Conservation (phyloP, 2,329 filamentous ascomycete genomes). For the Metarhizium sp. region DNA sequence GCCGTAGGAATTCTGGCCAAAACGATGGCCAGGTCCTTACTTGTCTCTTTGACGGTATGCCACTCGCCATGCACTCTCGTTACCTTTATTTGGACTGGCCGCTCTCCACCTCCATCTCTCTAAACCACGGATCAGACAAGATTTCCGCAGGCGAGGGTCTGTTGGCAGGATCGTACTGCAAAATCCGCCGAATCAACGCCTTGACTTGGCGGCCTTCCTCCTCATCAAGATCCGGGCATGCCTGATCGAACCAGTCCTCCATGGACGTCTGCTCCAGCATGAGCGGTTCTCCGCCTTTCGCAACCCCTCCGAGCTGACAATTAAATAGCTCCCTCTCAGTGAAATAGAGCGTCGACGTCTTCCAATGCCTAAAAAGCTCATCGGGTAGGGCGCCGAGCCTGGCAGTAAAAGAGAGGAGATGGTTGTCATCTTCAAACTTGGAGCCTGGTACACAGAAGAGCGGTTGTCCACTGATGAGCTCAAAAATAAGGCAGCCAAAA, state of each 20-base stretch:
- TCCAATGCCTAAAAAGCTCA: slow-evolving; percentile 12
- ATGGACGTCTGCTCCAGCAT: slow-evolving; percentile 15
- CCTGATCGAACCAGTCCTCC: slow-evolving; percentile 17
- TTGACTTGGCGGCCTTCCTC: slow-evolving; percentile 16
- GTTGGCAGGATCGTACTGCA: slow-evolving; percentile 21
- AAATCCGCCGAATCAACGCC: slow-evolving; percentile 17
- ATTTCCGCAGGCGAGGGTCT: slow-evolving; percentile 18
- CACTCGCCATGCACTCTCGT: too few relatives aligned
- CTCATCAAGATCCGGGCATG: slow-evolving; percentile 13
- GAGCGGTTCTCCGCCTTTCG: slow-evolving; percentile 12
- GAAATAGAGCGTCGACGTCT: slow-evolving; percentile 16
- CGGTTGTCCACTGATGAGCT: slow-evolving; percentile 19
- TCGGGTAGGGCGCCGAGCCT: slow-evolving; percentile 14
- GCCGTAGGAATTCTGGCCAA: too few relatives aligned
- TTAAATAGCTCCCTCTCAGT: slow-evolving; percentile 17
- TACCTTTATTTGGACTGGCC: too few relatives aligned
- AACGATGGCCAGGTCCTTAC: too few relatives aligned
- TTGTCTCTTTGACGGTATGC: too few relatives aligned
- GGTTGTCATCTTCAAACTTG: slow-evolving; percentile 13
- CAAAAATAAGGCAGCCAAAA: slow-evolving; percentile 21
- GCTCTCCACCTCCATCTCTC: too few relatives aligned
- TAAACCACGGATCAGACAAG: slow-evolving; percentile 20
- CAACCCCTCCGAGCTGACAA: slow-evolving; percentile 14
- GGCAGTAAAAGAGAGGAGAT: slow-evolving; percentile 12
- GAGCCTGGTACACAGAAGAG: slow-evolving; percentile 15